A percentile compares a stretch with the other conserved stretches of the same genome.
These are phyloP conservation scores for Gossypium arboreum DNA, from an alignment of 345 rosid genomes.

Conservation along the genomic window DNA sequence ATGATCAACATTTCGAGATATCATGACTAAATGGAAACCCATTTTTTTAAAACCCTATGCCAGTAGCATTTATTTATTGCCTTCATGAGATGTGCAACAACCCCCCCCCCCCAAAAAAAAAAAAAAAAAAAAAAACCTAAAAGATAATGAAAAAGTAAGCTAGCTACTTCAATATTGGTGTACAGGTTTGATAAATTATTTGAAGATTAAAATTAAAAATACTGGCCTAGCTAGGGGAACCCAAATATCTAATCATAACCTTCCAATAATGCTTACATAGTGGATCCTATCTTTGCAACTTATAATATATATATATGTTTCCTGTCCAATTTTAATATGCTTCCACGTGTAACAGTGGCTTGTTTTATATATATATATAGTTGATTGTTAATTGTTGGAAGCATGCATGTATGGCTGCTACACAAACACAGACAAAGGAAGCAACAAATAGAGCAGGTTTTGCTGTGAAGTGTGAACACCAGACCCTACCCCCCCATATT, in stretches of 20 bases:
- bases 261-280: background rate
- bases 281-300: slow-evolving; percentile 7
- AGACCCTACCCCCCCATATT: background rate
- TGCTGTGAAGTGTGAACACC: slow-evolving; percentile 7
- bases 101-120: background rate
- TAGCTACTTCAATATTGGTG: background rate
- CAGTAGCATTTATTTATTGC: background rate
- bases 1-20: slow-evolving; percentile 2
- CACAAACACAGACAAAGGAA: slow-evolving; percentile 17
- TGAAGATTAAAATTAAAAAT: background rate
- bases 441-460: background rate
- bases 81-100: slow-evolving; percentile 4
- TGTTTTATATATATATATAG: background rate
- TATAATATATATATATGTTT: background rate
- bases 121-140: background rate
- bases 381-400: background rate
- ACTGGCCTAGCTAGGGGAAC: background rate
- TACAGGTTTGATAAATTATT: background rate
- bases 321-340: slow-evolving; percentile 3
- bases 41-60: background rate
- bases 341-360: slow-evolving; percentile 6
- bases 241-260: background rate
- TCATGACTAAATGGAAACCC: background rate
- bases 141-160: background rate
- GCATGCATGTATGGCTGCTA: slow-evolving; percentile 21